These are phyloP conservation scores for Pontederia crassipes DNA, from an alignment of 176 grass and related monocot species.

Conservation along the genomic window DNA sequence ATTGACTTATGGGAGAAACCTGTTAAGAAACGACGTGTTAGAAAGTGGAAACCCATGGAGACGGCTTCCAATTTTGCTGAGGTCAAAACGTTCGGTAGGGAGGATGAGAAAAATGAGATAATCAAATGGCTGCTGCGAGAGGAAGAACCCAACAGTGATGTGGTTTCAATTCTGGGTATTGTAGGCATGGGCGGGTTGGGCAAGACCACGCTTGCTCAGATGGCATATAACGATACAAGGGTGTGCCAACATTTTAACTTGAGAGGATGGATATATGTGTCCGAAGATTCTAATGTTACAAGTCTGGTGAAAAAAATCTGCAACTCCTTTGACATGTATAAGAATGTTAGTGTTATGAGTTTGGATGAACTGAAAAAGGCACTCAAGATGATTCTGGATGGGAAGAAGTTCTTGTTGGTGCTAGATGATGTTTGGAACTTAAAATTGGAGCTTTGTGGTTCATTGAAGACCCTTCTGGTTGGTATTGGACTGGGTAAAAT, in stretches of 20 bases:
- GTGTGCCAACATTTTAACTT: slow-evolving; percentile 7
- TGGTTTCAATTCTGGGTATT: neutral
- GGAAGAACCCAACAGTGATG: no score
- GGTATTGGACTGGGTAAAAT: no score
- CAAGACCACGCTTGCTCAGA: slow-evolving; percentile 24
- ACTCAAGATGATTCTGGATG: neutral
- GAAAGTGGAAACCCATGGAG: neutral
- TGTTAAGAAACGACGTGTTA: neutral
- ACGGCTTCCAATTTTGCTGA: slow-evolving; percentile 8
- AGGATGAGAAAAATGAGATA: slow-evolving; percentile 11
- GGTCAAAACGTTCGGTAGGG: slow-evolving; percentile 5
- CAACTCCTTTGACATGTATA: neutral
- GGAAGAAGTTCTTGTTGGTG: slow-evolving; percentile 14
- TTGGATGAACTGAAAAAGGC: neutral
- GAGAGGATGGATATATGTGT: slow-evolving; percentile 18
- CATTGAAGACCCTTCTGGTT: no score
- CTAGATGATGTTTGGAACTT: slow-evolving; percentile 10
- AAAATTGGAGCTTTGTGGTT: slow-evolving; percentile 4
- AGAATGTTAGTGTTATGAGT: no score
- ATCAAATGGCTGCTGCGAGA: slow-evolving; percentile 1
- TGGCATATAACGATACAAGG: slow-evolving; percentile 7
- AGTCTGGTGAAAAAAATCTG: slow-evolving; percentile 16
- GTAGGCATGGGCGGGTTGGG: slow-evolving; percentile 25
- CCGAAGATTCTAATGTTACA: slow-evolving; percentile 13
- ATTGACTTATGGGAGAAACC: neutral